phyloP scores from a whole-genome alignment of 2,329 filamentous ascomycete genomes.

The Ophioceras dolichostomum region DNA sequence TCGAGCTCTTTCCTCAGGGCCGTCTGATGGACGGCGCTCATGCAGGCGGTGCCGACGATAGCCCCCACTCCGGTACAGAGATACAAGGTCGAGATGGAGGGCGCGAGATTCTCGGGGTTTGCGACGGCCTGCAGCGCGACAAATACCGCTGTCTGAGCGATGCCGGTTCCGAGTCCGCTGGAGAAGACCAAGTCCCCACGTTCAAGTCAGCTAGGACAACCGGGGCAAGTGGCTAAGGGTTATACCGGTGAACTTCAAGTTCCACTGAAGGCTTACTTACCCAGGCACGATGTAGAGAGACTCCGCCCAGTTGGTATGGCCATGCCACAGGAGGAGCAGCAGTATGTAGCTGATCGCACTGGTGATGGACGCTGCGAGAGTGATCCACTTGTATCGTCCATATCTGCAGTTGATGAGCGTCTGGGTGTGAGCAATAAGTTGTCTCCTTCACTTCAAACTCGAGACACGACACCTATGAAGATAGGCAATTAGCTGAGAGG shows the following conservation, averaged over 20 bases:
- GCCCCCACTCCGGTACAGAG: slow-evolving; percentile 22
- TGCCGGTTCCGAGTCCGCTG: slow-evolving; percentile 27
- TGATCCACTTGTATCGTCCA: slow-evolving; percentile 44
- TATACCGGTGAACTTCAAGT: too few species aligned
- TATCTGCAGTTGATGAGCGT: slow-evolving; percentile 24
- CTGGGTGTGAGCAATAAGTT: neutral
- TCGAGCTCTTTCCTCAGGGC: slow-evolving; percentile 11
- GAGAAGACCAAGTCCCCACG: neutral
- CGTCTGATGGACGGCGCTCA: slow-evolving; percentile 21
- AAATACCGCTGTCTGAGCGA: slow-evolving; percentile 26
- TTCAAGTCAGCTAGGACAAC: too few species aligned
- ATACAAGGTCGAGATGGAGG: slow-evolving; percentile 28
- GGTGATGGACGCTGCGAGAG: slow-evolving; percentile 35
- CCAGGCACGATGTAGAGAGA: slow-evolving; percentile 47
- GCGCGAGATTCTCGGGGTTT: slow-evolving; percentile 21
- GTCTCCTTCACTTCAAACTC: neutral
- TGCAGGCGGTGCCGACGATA: slow-evolving; percentile 24
- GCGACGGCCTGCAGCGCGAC: slow-evolving; percentile 28
- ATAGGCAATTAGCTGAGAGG: too few species aligned
- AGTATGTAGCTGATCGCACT: slow-evolving; percentile 38
- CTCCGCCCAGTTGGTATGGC: slow-evolving; percentile 40
- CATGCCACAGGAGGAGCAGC: slow-evolving; percentile 46
- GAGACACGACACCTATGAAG: too few species aligned
- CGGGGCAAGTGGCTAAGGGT: too few species aligned
- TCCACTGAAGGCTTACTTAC: slow-evolving; percentile 11